Percentiles rank a stretch among this genome's conserved stretches.
Evolutionary conservation across 192 early-diverging fungal species (phyloP).

Genomic region (Coemansia sp.): DNA sequence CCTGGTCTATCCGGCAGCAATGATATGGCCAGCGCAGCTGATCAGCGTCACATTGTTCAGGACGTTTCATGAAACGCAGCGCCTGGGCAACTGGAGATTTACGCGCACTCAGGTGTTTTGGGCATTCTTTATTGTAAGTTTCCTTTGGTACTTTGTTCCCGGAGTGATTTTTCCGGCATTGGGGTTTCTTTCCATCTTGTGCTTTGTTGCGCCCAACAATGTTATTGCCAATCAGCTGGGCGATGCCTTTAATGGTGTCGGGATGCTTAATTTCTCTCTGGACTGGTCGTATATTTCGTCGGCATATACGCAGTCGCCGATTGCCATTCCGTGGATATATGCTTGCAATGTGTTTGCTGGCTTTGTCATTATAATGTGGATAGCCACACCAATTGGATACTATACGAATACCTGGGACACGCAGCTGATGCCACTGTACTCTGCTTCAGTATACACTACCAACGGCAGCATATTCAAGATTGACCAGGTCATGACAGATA

Average conservation of each 20-base stretch:
- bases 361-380: constrained; percentile 72
- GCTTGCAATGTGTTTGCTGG: constrained; percentile 70
- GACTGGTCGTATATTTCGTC: constrained; percentile 72
- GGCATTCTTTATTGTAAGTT: constrained; percentile 46
- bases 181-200: constrained; percentile 63
- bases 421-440: constrained; percentile 49
- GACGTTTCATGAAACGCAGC: constrained; percentile 66
- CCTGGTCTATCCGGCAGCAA: constrained; percentile 80
- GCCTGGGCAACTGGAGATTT: constrained; percentile 46
- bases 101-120: constrained; percentile 57
- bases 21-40: constrained; percentile 86
- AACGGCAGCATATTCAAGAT: constrained; percentile 60
- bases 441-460: constrained; percentile 60
- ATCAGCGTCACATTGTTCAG: constrained; percentile 75
- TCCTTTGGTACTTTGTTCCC: constrained; percentile 62
- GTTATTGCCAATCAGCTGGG: constrained; percentile 52
- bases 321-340: constrained; percentile 72
- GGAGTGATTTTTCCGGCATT: constrained; percentile 67
- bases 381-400: constrained; percentile 69
- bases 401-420: constrained; percentile 65
- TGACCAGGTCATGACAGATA: constrained; percentile 54
- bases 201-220: constrained; percentile 53
- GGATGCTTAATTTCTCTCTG: constrained; percentile 66
- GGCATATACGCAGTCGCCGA: constrained; percentile 59
- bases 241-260: constrained; percentile 59